phyloP scores from a whole-genome alignment of 129 eudicot species.

The Flaveria sonorensis region DNA sequence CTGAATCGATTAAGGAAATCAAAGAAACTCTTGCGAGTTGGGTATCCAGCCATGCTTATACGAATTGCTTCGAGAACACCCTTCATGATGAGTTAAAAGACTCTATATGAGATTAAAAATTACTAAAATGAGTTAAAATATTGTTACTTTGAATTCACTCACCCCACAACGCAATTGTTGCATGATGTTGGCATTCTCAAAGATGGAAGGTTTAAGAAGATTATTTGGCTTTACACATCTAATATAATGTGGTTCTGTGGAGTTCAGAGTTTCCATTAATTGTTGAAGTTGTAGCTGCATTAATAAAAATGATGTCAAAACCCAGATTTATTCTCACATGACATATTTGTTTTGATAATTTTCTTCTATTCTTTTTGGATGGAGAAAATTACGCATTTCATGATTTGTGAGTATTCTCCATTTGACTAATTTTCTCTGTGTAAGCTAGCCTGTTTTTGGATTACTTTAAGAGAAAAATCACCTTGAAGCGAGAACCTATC shows the following conservation, averaged over 20 bases:
- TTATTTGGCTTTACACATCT: conserved; percentile 99
- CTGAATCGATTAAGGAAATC: conserved; percentile 90
- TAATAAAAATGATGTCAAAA: conserved; percentile 25
- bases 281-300: conserved; percentile 88
- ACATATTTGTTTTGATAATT: not conserved
- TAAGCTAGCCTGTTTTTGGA: conserved; percentile 17
- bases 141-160: conserved; percentile 43
- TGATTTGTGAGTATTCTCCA: conserved; percentile 25
- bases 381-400: conserved; percentile 16
- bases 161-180: conserved; percentile 99
- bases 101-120: conserved; percentile 18
- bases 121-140: conserved; percentile 11
- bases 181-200: conserved; percentile 90
- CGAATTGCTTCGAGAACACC: conserved; percentile 99
- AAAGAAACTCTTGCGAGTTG: conserved; percentile 84
- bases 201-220: conserved; percentile 84
- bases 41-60: conserved; percentile 98
- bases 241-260: conserved; percentile 97
- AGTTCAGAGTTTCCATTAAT: conserved; percentile 93
- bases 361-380: conserved; percentile 13
- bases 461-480: conserved; percentile 20
- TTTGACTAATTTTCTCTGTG: conserved; percentile 17
- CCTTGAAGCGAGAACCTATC: conserved; percentile 98
- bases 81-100: conserved; percentile 48
- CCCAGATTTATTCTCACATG: conserved; percentile 19